phyloP scores from a whole-genome alignment of 345 rosid genomes.

The Syzygium aromaticum region DNA sequence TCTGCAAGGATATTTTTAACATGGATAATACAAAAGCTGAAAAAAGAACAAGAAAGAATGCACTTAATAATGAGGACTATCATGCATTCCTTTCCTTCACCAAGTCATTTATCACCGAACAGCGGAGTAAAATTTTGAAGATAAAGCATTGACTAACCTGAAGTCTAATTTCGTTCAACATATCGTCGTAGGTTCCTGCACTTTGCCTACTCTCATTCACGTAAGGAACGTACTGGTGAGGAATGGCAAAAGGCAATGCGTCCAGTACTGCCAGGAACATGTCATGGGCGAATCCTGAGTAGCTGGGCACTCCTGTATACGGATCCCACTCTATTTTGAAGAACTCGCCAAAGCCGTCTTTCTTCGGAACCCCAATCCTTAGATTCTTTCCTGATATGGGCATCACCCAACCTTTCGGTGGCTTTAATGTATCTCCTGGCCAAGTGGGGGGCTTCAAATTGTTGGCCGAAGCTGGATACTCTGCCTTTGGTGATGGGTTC shows the following conservation, averaged over 20 bases:
- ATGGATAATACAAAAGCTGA: background rate
- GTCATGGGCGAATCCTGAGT: slow-evolving; percentile 13
- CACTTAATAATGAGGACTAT: background rate
- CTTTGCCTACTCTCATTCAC: background rate
- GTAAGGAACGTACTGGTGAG: slow-evolving; percentile 4
- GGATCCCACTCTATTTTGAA: slow-evolving; percentile 7
- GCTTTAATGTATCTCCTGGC: slow-evolving; percentile 11
- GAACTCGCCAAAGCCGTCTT: slow-evolving; percentile 2
- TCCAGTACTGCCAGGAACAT: slow-evolving; percentile 4
- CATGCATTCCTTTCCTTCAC: background rate
- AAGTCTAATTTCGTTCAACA: background rate
- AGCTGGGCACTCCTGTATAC: background rate
- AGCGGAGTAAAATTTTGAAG: background rate
- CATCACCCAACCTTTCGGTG: slow-evolving; percentile 16
- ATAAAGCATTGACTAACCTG: background rate
- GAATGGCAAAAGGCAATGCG: slow-evolving; percentile 8
- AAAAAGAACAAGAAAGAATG: background rate
- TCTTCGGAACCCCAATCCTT: slow-evolving; percentile 15
- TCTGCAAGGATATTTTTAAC: background rate
- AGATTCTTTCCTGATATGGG: slow-evolving; percentile 5
- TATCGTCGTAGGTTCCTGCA: slow-evolving; percentile 3
- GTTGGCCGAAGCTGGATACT: background rate
- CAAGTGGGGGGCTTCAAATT: background rate
- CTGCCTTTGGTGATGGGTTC: background rate
- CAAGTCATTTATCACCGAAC: background rate